Conservation (phyloP, 148 eudicot species). For the Persicaria tinctoria region DNA sequence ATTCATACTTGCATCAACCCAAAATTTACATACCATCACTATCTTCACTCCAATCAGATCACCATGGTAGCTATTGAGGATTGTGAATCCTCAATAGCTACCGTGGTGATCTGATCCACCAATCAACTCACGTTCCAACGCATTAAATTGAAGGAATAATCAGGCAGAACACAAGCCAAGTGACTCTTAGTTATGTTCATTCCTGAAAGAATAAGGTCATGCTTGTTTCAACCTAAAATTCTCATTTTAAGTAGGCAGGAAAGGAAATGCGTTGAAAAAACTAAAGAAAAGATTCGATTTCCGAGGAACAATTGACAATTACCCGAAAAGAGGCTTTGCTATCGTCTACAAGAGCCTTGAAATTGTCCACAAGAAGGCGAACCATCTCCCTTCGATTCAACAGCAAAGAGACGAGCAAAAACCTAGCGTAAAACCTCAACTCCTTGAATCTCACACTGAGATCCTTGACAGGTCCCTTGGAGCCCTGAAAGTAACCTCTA, state of each 20-base stretch:
- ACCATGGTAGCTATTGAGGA: too few relatives aligned
- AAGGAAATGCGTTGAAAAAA: neutral
- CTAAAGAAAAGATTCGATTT: neutral
- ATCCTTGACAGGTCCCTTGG: conserved; percentile 30
- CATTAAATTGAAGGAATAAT: neutral
- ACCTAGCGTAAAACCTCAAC: conserved; percentile 88
- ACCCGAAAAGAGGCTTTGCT: conserved; percentile 56
- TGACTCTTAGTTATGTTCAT: neutral
- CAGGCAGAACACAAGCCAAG: neutral
- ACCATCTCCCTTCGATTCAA: conserved; percentile 58
- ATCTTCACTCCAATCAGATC: neutral
- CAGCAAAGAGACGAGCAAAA: conserved; percentile 66
- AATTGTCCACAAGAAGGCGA: conserved; percentile 49
- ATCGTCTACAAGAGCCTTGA: conserved; percentile 57
- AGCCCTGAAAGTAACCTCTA: conserved; percentile 53
- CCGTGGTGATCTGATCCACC: neutral
- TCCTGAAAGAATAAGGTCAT: neutral
- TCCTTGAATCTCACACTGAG: conserved; percentile 75
- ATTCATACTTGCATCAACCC: neutral
- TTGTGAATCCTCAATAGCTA: neutral
- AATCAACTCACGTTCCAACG: neutral
- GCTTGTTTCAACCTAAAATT: neutral
- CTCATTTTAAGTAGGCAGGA: neutral
- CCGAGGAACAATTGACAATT: neutral
- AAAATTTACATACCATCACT: neutral